Evolutionary conservation across 1,284 basidiomycete species (phyloP).

Genomic region (Abortiporus biennis): DNA sequence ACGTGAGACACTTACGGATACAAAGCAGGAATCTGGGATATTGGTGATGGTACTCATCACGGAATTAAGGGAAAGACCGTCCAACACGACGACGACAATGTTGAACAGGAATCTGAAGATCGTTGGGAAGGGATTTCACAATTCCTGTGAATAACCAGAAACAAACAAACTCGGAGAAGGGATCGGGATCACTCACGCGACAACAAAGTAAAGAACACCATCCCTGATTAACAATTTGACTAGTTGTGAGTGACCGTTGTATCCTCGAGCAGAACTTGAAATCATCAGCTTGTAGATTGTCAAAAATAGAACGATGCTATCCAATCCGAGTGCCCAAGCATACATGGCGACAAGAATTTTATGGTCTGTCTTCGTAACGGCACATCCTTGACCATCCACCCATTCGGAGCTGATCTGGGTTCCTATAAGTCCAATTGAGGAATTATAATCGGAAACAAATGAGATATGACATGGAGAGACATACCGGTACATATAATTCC

Average conservation of each 20-base stretch:
- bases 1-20: slow-evolving; percentile 39
- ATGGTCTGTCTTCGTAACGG: slow-evolving; percentile 51
- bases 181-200: too few relatives aligned
- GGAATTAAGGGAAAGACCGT: slow-evolving; percentile 64
- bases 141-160: too few relatives aligned
- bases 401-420: background rate
- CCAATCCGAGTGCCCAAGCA: background rate
- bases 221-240: too few relatives aligned
- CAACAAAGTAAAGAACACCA: too few relatives aligned
- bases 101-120: background rate
- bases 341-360: slow-evolving; percentile 31
- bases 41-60: slow-evolving; percentile 77
- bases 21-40: slow-evolving; percentile 64
- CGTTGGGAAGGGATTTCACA: too few relatives aligned
- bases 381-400: slow-evolving; percentile 26
- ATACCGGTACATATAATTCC: background rate
- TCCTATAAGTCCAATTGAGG: background rate
- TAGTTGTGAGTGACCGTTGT: too few relatives aligned
- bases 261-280: too few relatives aligned
- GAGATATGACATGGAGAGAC: background rate
- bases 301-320: slow-evolving; percentile 1
- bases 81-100: slow-evolving; percentile 42
- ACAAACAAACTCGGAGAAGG: too few relatives aligned
- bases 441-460: background rate
- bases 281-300: too few relatives aligned